Evolutionary conservation across 495 filamentous ascomycete genomes (phyloP).

Genomic region (Chlorociboria aeruginascens): DNA sequence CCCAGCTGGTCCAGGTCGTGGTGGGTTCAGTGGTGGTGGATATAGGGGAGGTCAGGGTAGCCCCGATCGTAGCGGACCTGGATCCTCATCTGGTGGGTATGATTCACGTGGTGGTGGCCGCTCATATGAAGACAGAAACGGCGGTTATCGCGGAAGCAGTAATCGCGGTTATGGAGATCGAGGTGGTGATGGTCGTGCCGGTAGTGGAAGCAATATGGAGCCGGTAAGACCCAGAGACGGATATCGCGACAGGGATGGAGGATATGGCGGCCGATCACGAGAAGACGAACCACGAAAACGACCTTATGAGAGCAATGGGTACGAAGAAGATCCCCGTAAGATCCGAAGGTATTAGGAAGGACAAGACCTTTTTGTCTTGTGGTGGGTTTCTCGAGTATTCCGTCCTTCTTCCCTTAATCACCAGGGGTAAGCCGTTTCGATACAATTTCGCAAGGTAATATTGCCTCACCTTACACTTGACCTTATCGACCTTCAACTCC

Average conservation of each 20-base stretch:
- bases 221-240: slow-evolving; percentile 47
- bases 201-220: slow-evolving; percentile 57
- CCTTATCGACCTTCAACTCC: slow-evolving; percentile 1
- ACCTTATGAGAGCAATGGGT: slow-evolving; percentile 50
- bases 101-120: slow-evolving; percentile 43
- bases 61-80: slow-evolving; percentile 22
- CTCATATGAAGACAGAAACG: slow-evolving; percentile 52
- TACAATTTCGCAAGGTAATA: slow-evolving; percentile 19
- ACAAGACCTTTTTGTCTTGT: slow-evolving; percentile 19
- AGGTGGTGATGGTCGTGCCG: slow-evolving; percentile 39
- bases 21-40: slow-evolving; percentile 37
- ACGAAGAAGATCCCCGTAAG: slow-evolving; percentile 68
- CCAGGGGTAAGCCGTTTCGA: slow-evolving; percentile 53
- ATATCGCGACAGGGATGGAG: slow-evolving; percentile 33
- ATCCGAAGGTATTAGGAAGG: slow-evolving; percentile 59
- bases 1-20: slow-evolving; percentile 57
- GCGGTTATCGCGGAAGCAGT: slow-evolving; percentile 47
- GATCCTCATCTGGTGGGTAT: slow-evolving; percentile 43
- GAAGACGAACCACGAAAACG: slow-evolving; percentile 50
- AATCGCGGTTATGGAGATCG: slow-evolving; percentile 45
- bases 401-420: slow-evolving; percentile 41
- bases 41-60: slow-evolving; percentile 27
- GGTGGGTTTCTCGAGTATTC: slow-evolving; percentile 25
- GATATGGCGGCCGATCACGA: slow-evolving; percentile 35
- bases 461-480: slow-evolving; percentile 11